These are phyloP conservation scores for Plectosphaerella cucumerina DNA, from an alignment of 2,329 filamentous ascomycete species.

Conservation along the genomic window DNA sequence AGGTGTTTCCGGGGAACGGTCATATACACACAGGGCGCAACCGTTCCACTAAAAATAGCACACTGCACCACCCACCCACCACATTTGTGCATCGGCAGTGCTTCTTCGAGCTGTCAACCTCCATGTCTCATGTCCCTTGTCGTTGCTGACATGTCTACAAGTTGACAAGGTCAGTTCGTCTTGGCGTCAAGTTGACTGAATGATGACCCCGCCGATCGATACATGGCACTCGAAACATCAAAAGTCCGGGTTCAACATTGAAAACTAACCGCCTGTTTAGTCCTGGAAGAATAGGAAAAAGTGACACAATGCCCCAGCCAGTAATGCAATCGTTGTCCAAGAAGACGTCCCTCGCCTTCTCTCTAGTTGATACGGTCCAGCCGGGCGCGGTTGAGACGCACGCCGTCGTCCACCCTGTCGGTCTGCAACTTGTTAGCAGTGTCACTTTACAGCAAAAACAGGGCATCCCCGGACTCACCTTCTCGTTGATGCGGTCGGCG, in stretches of 20 bases:
- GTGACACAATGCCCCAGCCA: neutral
- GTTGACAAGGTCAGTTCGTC: too few species aligned
- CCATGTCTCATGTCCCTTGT: too few species aligned
- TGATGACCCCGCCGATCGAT: too few species aligned
- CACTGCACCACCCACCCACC: too few species aligned
- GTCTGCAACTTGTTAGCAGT: slow-evolving; percentile 49
- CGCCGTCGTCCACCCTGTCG: slow-evolving; percentile 77
- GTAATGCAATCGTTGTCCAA: neutral
- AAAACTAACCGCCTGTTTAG: too few species aligned
- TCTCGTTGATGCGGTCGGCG: slow-evolving; percentile 72
- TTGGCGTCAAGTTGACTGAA: too few species aligned
- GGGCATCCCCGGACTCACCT: slow-evolving; percentile 47
- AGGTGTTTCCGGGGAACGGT: neutral
- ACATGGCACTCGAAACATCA: too few species aligned
- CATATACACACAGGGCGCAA: neutral
- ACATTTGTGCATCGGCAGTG: too few species aligned
- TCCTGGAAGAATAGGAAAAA: neutral
- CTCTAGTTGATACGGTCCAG: slow-evolving; percentile 55
- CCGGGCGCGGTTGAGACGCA: slow-evolving; percentile 71
- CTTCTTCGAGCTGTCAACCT: too few species aligned
- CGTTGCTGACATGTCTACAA: too few species aligned
- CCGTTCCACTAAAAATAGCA: too few species aligned
- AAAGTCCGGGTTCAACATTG: neutral
- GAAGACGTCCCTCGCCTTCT: neutral
- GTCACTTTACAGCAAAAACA: neutral